phyloP scores from a whole-genome alignment of 768 basidiomycete species.

The Lyophyllum atratum region DNA sequence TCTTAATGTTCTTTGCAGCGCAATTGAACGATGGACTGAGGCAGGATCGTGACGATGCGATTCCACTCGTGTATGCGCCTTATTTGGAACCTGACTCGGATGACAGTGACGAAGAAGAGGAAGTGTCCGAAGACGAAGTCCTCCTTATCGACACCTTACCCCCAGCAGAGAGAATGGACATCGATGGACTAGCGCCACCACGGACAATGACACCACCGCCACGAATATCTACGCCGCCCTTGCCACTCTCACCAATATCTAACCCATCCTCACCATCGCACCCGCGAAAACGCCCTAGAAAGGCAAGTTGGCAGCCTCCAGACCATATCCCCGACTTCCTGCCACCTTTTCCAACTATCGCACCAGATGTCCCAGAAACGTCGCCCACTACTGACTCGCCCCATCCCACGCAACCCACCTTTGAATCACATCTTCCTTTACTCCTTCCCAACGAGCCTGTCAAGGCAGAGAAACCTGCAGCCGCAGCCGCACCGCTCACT shows the following conservation, averaged over 20 bases:
- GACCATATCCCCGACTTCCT: conserved; percentile 66
- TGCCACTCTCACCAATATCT: conserved; percentile 59
- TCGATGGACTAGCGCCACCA: conserved; percentile 20
- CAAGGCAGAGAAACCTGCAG: conserved; percentile 39
- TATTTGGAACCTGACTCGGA: conserved; percentile 33
- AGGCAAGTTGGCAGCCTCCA: conserved; percentile 60
- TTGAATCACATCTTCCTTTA: conserved; percentile 22
- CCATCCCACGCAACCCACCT: conserved; percentile 29
- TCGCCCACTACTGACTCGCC: conserved; percentile 5
- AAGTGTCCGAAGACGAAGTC: conserved; percentile 28
- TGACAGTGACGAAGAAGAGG: conserved; percentile 33
- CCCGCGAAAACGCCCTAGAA: conserved; percentile 57
- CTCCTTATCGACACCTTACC: conserved; percentile 11
- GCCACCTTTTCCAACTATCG: conserved; percentile 62
- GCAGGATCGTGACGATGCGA: conserved; percentile 54
- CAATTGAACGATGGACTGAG: conserved; percentile 61
- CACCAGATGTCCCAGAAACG: conserved; percentile 20
- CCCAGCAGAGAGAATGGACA: conserved; percentile 23
- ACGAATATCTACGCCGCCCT: conserved; percentile 36
- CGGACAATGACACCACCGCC: conserved; percentile 19
- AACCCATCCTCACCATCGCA: conserved; percentile 52
- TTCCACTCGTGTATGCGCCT: conserved; percentile 51
- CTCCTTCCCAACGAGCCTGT: conserved; percentile 29
- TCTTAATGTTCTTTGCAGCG: conserved; percentile 44
- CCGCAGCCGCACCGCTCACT: conserved; percentile 45